Conservation (phyloP, 1,284 basidiomycete genomes). For the Microbotryum silenes-acaulis region DNA sequence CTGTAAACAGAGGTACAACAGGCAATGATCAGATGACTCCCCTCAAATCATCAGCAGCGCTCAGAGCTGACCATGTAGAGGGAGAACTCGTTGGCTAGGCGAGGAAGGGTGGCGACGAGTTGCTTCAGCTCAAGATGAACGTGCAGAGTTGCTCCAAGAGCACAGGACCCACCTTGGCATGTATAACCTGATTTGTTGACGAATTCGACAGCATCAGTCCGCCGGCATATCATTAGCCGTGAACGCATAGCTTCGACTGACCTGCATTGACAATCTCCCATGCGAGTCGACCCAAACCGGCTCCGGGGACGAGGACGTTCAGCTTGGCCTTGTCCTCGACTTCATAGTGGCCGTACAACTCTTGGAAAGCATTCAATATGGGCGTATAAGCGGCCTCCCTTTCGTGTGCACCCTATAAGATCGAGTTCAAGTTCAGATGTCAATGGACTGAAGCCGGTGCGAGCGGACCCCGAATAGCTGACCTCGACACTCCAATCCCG, state of each 20-base stretch:
- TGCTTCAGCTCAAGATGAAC: neutral
- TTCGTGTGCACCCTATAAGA: constrained; percentile 59
- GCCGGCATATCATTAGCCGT: too few relatives aligned
- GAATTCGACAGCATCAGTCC: neutral
- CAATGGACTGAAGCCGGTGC: too few relatives aligned
- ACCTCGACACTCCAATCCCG: constrained; percentile 82
- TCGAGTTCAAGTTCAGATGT: too few relatives aligned
- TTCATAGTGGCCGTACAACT: constrained; percentile 51
- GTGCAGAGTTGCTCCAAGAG: too few relatives aligned
- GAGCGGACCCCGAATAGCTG: constrained; percentile 11
- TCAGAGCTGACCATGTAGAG: constrained; percentile 85
- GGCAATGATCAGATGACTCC: constrained; percentile 44
- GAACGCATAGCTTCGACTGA: constrained; percentile 37
- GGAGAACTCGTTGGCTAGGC: constrained; percentile 88
- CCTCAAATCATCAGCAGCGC: constrained; percentile 51
- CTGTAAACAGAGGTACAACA: neutral
- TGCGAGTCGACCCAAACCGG: constrained; percentile 73
- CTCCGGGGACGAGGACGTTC: constrained; percentile 76
- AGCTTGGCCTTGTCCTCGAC: constrained; percentile 47
- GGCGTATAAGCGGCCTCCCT: constrained; percentile 69
- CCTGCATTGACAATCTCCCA: constrained; percentile 76
- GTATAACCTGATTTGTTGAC: constrained; percentile 4
- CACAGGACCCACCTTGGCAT: constrained; percentile 2
- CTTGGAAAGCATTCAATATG: constrained; percentile 63
- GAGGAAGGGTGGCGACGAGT: constrained; percentile 59